Evolutionary conservation across 306 rosid species (phyloP), one percentile per base, ranked within the genome.

Genomic region (Pterocarpus macrocarpus): DNA sequence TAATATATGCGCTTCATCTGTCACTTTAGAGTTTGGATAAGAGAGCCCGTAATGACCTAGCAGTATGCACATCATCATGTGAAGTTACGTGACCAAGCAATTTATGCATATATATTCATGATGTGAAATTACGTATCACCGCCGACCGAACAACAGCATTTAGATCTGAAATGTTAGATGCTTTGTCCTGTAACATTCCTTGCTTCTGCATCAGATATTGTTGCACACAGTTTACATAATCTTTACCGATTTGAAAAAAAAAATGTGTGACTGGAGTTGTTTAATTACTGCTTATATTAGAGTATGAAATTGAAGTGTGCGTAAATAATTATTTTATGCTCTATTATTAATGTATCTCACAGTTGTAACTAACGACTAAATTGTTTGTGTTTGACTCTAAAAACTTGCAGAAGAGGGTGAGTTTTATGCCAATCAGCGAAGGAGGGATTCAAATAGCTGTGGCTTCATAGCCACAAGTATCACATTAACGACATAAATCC

Each of bases 351-450:
- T 68, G 59, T 41, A 15, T 39, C 16, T 15, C 15, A 70, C 50
- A 57, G 33, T 56, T 66, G 36, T 59, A n/a, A 41, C 56, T 10
- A 69, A 28, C 9, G 33, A 73, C 79, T 82, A 30, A 85, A 3
- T 35, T 67, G 45, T 67, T 43, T 64, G 15, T 8, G 7, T 14
- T 76, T 72, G 68, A 80, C 67, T 73, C 11, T 10, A 76, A 56
- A 22, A 72, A 73, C 16, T 61, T 87, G 92, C 97, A 96, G 99
- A 96, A 90, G 59, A 89, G 93, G 78, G 99, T 95, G 86, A 95
- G 97, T 79, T 96, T 93, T 84, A 73, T 73, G 83, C 84, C 97
- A 72, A 76, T 80, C 16, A 71, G 15, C 5, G 91, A 92, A 67
- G 97, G 73, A 77, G 94, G 87, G 75, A 87, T 71, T 73, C 94